Evolutionary conservation across 139 green algal species (phyloP), one percentile per base, ranked within the genome.

Genomic region (Chlorella sp.): DNA sequence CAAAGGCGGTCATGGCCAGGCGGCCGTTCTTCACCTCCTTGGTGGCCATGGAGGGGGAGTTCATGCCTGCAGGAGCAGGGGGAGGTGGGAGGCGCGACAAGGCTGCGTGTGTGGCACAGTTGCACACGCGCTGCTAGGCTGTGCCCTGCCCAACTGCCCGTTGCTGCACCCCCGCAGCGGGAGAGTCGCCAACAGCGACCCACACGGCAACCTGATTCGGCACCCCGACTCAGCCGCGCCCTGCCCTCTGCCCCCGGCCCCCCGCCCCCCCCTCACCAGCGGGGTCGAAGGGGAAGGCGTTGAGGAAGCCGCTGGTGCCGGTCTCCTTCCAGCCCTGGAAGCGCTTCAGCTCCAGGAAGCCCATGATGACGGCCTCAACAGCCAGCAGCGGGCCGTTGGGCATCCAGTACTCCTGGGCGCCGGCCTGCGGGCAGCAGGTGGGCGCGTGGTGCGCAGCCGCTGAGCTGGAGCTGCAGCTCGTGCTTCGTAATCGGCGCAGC

Each of bases 301-400:
- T 88, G 41, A 89, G 62, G 56, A 93, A 76, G 75, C 91, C 91
- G 16, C 32, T 56, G 67, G 80, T 78, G 41, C 92, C 92, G 48
- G 91, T 94, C 85, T 94, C 93, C 90, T 97, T 96, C 89, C 92
- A 98, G 87, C 91, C 92, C 85, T 96, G 87, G 60, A 75, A 73
- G 80, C 96, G 88, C 92, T 96, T 97, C 87, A 89, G 89, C 93
- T 98, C 96, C 54, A 98, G 89, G 85, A 96, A 91, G 72, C 86
- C 95, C 73, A 98, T 90, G 56, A 97, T 88, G 3, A 89, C 84
- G 22, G 95, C 84, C 92, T 97, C 92, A 62, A 98, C 90, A 67
- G 90, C 85, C 19, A 93, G 87, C 83, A 98, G 93, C 32, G 92
- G 87, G 38, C 44, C 70, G 51, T 78, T 86, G 74, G 68, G 68